Evolutionary conservation across 805 yeast genomes (phyloP), one percentile per base, ranked within the genome.

Genomic region (Kodamaea kakaduensis): DNA sequence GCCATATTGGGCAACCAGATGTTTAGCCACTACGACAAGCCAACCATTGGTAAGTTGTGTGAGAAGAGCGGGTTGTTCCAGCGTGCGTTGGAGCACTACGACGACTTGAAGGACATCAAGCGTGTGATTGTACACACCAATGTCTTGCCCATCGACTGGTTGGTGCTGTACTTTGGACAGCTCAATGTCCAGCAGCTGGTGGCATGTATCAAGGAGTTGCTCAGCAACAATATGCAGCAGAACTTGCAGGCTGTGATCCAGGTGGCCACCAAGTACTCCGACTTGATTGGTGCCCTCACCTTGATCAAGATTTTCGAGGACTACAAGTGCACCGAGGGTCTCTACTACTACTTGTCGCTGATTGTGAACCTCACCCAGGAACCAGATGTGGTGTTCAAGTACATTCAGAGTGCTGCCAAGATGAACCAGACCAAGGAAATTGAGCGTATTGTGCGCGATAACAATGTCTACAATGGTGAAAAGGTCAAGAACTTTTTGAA

Each of bases 401-500:
- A 90, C 65, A 88, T 93, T 50, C 95, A 88, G 63, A 78, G 95
- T 41, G 97, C 97, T 44, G 85, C 96, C 25, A 80, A 77, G 54
- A 72, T 87, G 57, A 89, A 89, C 42, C 97, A 93, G 69, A 73
- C 74, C 58, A 84, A 84, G 54, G 99, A 93, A 67, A 87, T 93
- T 54, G 98, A 93, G 69, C 80, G 99, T 61, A 78, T 93, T 43
- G 96, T 88, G 34, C 81, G 93, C 61, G 96, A 88, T 57, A 93
- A 93, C 71, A 84, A 78, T 47, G 90, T 87, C 40, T 93, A 90
- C 64, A 90, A 88, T 57, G 94, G 97, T 41, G 98, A 93, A 61
- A 89, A 89, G 65, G 97, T 93, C 41, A 93, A 93, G 73, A 93
- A 93, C 69, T 94, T 85, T 65, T 75, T 93, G 67, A 93, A 93